Conservation (phyloP, 768 basidiomycete genomes). For the Boletus fagicola region DNA sequence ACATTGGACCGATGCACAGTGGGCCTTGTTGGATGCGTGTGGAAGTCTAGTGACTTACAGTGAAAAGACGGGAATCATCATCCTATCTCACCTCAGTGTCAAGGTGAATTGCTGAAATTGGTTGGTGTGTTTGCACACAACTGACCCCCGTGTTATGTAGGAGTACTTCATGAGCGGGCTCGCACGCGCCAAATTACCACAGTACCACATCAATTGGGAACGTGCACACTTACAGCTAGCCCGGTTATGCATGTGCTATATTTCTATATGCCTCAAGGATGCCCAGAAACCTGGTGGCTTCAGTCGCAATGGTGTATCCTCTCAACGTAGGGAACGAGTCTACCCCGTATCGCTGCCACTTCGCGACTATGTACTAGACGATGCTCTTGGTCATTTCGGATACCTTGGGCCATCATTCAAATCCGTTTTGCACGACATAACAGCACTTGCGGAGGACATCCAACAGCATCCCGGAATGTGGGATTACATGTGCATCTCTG, state of each 20-base stretch:
- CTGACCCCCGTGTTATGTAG: not conserved
- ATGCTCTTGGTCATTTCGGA: too few relatives aligned
- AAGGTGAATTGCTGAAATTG: not conserved
- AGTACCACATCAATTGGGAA: not conserved
- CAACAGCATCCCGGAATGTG: too few relatives aligned
- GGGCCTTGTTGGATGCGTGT: conserved; percentile 7
- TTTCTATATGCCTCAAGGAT: not conserved
- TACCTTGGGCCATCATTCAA: too few relatives aligned
- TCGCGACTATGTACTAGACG: too few relatives aligned
- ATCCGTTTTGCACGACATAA: too few relatives aligned
- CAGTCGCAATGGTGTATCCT: not conserved
- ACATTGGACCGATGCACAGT: conserved; percentile 3
- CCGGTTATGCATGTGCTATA: not conserved
- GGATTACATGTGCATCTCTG: too few relatives aligned
- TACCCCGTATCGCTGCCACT: too few relatives aligned
- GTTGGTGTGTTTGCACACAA: not conserved
- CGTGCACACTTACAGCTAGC: not conserved
- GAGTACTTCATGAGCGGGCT: not conserved
- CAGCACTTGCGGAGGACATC: too few relatives aligned
- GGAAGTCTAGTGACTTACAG: conserved; percentile 7
- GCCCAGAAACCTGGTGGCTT: not conserved
- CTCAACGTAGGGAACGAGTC: too few relatives aligned
- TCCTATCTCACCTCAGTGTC: conserved; percentile 5
- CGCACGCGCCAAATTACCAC: not conserved
- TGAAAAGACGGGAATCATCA: not conserved